Evolutionary conservation across 805 yeast genomes (phyloP), one percentile per base, ranked within the genome.

Genomic region (Candida taoyuanica): DNA sequence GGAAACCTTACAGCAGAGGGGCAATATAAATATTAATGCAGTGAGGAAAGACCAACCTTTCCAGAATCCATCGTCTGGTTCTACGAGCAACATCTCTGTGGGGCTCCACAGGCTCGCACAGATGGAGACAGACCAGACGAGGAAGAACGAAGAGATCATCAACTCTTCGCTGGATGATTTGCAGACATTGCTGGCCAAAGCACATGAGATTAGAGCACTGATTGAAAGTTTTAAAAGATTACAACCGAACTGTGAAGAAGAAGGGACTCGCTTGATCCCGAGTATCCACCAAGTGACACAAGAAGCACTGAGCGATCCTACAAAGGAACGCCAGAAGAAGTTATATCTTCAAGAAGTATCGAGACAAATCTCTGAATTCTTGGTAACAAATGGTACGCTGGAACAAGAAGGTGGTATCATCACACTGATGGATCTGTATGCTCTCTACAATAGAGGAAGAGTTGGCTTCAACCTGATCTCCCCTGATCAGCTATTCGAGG

Each of bases 91-190:
- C n/a, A 62, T 65, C 18, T 62, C 64, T 16, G 65, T 75, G 20
- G 96, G 97, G 1, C 78, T 88, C 8, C 81, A 78, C 44, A 83
- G 85, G 2, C 64, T 88, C 11, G 82, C 86, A 48, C 67, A 66
- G 28, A 59, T 69, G 12, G 76, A 79, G 35, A 79, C 74, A 36
- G 62, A 66, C 30, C 72, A 73, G 44, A 65, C 82, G 9, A 64
- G 69, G 37, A 73, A 73, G 31, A 83, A 80, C 48, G 81, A 81
- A 33, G 55, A 68, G 14, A 68, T 88, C 1, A 62, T 89, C 40
- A 73, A 74, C 25, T 71, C 72, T 30, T 87, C 96, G 0, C 61
- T 89, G 28, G 81, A 78, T 30, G 96, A 87, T 58, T 62, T 89
- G 32, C 81, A 83, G 44, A 79, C 80, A 31, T 64, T 88, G 36